Evolutionary conservation across 257 asterid species (phyloP), one percentile per base, ranked within the genome.

Genomic region (Jacaranda copaia): DNA sequence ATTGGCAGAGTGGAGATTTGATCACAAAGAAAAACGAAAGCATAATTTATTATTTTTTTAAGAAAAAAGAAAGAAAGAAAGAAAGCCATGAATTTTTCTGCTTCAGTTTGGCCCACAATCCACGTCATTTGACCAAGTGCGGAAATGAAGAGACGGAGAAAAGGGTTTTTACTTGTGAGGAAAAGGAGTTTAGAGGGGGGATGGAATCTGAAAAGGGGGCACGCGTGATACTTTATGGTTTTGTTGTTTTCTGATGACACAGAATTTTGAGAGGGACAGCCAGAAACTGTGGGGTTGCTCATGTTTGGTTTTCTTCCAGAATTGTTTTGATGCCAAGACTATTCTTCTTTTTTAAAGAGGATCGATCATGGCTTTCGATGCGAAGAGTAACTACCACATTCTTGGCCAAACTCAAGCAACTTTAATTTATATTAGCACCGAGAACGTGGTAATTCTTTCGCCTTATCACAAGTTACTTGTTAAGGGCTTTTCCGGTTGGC

Each of bases 211-310:
- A 78, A 84, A 88, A 86, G 84, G 85, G 46, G 38, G 92, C 97
- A 91, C 93, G 98, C 98, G 95, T 91, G 92, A 72, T 73, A 79
- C 96, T 87, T 91, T 91, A 74, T 76, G 68, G 79, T 77, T 86
- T 88, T 88, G 94, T 89, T 90, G 88, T 79, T 84, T 87, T 81
- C 46, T 79, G 85, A 51, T 84, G 88, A 82, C 80, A 63, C 68
- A 58, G 74, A 84, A 77, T 78, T 74, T 66, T 46, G 75, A 77
- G 80, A 63, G 75, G 75, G 84, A 79, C 81, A 35, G 65, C 18
- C 81, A 66, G 18, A 19, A 66, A 36, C 15, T 58, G 83, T 88
- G 86, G 87, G 84, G 85, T 80, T 70, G 42, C 82, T 79, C 48
- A 53, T 70, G 79, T 84, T 79, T 75, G 64, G 82, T 64, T 79